phyloP scores from a whole-genome alignment of 2,329 filamentous ascomycete genomes.

The Sclerotiophoma versabilis region DNA sequence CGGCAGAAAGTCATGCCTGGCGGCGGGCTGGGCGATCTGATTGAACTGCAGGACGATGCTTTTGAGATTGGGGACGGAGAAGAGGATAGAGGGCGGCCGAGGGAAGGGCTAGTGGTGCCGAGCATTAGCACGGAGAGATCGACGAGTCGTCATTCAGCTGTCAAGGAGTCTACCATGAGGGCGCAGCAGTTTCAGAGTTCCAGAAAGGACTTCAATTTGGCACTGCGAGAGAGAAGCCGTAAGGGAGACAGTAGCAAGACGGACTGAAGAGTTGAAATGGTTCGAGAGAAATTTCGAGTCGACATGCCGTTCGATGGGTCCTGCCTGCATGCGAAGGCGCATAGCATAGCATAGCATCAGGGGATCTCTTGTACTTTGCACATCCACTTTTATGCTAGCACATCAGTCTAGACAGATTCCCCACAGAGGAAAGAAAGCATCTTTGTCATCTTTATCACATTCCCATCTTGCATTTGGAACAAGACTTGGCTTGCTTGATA shows the following conservation, averaged over 20 bases:
- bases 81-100: conserved; percentile 32
- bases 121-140: conserved; percentile 11
- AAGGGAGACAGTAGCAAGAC: conserved; percentile 37
- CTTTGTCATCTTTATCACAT: too few relatives aligned
- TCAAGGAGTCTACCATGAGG: conserved; percentile 1
- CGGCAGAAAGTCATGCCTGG: conserved; percentile 43
- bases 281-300: too few relatives aligned
- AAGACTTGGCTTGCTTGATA: too few relatives aligned
- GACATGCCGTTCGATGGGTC: not conserved
- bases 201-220: conserved; percentile 40
- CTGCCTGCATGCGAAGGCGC: not conserved
- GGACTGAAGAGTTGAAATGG: conserved; percentile 32
- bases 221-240: conserved; percentile 36
- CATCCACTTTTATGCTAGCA: too few relatives aligned
- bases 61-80: conserved; percentile 52
- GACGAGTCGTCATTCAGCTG: conserved; percentile 25
- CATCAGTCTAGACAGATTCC: too few relatives aligned
- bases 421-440: too few relatives aligned
- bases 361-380: too few relatives aligned
- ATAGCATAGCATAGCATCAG: not conserved
- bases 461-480: too few relatives aligned
- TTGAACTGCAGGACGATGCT: conserved; percentile 71
- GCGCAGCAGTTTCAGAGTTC: conserved; percentile 41
- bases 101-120: conserved; percentile 14
- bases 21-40: conserved; percentile 67